Base-by-base conservation (phyloP, 1,284 basidiomycete genomes). In the Rhizoctonia solani region DNA sequence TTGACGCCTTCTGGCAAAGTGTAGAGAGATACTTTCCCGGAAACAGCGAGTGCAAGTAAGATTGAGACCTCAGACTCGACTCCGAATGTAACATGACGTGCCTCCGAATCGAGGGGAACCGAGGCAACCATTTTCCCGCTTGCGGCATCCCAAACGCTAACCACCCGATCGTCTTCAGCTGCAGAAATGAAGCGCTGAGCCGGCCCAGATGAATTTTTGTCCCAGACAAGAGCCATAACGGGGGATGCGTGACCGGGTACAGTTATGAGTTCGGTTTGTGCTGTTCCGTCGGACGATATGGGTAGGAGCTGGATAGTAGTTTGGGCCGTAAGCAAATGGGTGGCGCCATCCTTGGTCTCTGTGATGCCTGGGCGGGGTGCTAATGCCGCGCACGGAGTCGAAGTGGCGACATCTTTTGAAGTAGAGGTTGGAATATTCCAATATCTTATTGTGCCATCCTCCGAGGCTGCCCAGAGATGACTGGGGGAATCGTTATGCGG, bases 161-260 rank as follows among this genome's bases (percentile, higher is more conserved):
- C 79, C 49, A 89, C 85, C 21, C 91, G 84, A 76, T 93, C 91
- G 30, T 82, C 83, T 72, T 90, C 86, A 4, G 90, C 90, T 21
- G 84, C 82, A 3, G 90, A 89, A 46, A 89, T 77, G 75, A 93
- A 90, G 5, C 74, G 52, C 23, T 49, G 19, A 19, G 59, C 42
- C 13, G 46, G 66, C 6, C 21, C 52, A 34, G 67, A 58, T 9
- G 50, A 30, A 21, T 59, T 78, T 19, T 76, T 73, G 69, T 82
- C 80, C 85, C 86, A 88, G 59, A 79, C 77, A 5, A 87, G 71
- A 37, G 76, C 75, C 69, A 78, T 81, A 65, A 86, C 78, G n/a
- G 81, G 77, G 27, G 87, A 86, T 3, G 85, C 85, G 71, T 89
- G 87, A 0, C 87, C 87, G n/a, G 84, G 85, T 70, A 87, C 87